phyloP scores from a whole-genome alignment of 176 grass and related monocot genomes.

The Cymbopogon citratus region DNA sequence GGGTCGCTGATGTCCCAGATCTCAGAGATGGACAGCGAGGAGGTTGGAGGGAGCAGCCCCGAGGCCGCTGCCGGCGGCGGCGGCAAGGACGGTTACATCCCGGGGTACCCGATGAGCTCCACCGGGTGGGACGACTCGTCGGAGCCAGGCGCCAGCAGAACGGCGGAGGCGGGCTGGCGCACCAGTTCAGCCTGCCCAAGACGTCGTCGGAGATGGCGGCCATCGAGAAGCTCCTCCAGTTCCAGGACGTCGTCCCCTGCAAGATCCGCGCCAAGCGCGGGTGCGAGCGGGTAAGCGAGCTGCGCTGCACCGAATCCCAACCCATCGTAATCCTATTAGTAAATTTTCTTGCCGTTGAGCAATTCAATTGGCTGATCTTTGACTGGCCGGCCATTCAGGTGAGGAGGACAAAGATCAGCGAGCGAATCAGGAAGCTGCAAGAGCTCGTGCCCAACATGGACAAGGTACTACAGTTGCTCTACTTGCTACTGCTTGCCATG shows the following conservation, averaged over 20 bases:
- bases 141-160: too few relatives aligned
- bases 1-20: too few relatives aligned
- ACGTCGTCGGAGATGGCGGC: constrained; percentile 69
- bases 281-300: constrained; percentile 64
- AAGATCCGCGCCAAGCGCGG: constrained; percentile 93
- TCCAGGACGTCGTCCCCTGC: constrained; percentile 90
- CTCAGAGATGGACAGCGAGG: too few relatives aligned
- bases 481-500: too few relatives aligned
- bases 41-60: too few relatives aligned
- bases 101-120: too few relatives aligned
- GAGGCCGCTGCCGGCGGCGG: too few relatives aligned
- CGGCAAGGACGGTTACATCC: too few relatives aligned
- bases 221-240: constrained; percentile 92
- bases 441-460: constrained; percentile 99
- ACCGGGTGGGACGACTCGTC: too few relatives aligned
- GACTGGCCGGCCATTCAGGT: constrained; percentile 37
- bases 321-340: too few relatives aligned
- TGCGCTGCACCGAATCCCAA: too few relatives aligned
- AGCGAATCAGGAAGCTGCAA: constrained; percentile 92
- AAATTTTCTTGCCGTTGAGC: not conserved
- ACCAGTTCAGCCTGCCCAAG: constrained; percentile 92
- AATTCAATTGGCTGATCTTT: not conserved
- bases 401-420: constrained; percentile 92
- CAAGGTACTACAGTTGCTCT: too few relatives aligned
- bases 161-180: constrained; percentile 43